Base-by-base conservation (phyloP, 2,329 filamentous ascomycete genomes). In the Hypoxylon sp. region DNA sequence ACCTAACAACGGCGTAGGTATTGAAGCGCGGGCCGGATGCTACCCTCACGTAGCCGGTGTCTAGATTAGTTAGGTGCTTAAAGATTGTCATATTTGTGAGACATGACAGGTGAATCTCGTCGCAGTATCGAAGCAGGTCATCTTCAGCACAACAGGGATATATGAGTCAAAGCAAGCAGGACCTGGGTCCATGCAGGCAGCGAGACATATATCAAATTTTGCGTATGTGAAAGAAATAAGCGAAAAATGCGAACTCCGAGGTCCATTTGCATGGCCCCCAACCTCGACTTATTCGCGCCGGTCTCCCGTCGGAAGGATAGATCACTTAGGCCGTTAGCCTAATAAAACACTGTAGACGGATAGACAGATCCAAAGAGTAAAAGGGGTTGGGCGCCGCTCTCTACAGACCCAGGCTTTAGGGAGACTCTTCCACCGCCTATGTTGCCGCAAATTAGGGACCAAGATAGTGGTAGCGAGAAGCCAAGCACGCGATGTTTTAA, bases 401-500 rank as follows among this genome's bases (percentile, higher is more conserved):
- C 53, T 17, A 25, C 14, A 13, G 5, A 38, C 13, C 45, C n/a
- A 50, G 32, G 32, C n/a, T 51, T 30, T n/a, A 19, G 9, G 2
- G 5, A 17, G 41, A 13, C 7, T 51, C 21, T n/a, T 7, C 10
- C 3, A 23, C 23, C 25, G 13, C 2, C n/a, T n/a, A 19, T 21
- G 17, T 30, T n/a, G 28, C 28, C 5, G 43, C 17, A 32, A 28
- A 23, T 46, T 19, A 30, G 21, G 13, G 38, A 4, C 43, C 43
- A 38, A 49, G 43, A 10, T 3, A 1, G 21, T 30, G 45, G 45
- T 34, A 19, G 45, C 43, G 36, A 23, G 43, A 14, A 59, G 43
- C 23, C 41, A 45, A 50, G 57, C 64, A 67, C 64, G 57, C 55
- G 64, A 65, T 36, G 32, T 14, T 36, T 9, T 43, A 45, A 21